phyloP scores from a whole-genome alignment of 306 rosid species.

The Pyrus bretschneideri region DNA sequence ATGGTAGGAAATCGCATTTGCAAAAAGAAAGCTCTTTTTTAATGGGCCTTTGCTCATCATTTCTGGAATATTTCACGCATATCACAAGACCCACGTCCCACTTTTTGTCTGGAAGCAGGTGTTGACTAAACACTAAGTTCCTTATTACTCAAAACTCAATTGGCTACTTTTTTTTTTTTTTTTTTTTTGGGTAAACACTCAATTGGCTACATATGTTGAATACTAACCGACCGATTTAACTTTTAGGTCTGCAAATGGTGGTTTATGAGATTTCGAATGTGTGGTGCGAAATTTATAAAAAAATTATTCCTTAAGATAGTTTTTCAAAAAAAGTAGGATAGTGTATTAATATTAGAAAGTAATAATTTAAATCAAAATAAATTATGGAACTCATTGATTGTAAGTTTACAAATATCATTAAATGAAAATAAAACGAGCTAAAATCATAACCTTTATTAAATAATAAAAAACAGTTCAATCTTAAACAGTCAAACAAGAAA shows the following conservation, averaged over 20 bases:
- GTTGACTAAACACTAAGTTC: slow-evolving; percentile 53
- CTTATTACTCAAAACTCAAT: slow-evolving; percentile 4
- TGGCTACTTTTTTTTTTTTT: neutral
- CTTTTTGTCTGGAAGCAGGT: slow-evolving; percentile 72
- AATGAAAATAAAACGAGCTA: too few relatives aligned
- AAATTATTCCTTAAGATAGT: too few relatives aligned
- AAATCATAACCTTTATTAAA: too few relatives aligned
- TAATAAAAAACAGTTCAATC: too few relatives aligned
- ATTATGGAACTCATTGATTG: accelerated
- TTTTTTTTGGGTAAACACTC: too few relatives aligned
- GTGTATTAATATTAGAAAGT: too few relatives aligned
- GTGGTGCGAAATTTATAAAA: too few relatives aligned
- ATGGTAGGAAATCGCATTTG: slow-evolving; percentile 14
- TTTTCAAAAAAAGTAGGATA: too few relatives aligned
- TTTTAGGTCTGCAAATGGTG: neutral
- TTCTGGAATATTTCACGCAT: slow-evolving; percentile 48
- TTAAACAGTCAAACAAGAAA: too few relatives aligned
- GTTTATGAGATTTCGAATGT: too few relatives aligned
- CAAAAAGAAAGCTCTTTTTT: slow-evolving; percentile 26
- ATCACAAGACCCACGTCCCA: slow-evolving; percentile 39
- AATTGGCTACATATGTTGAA: neutral
- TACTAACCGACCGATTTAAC: neutral
- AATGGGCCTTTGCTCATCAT: slow-evolving; percentile 47
- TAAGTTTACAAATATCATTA: too few relatives aligned
- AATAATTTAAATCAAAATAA: too few relatives aligned